Evolutionary conservation across 257 asterid species (phyloP).

Genomic region (Rubia yunnanensis): DNA sequence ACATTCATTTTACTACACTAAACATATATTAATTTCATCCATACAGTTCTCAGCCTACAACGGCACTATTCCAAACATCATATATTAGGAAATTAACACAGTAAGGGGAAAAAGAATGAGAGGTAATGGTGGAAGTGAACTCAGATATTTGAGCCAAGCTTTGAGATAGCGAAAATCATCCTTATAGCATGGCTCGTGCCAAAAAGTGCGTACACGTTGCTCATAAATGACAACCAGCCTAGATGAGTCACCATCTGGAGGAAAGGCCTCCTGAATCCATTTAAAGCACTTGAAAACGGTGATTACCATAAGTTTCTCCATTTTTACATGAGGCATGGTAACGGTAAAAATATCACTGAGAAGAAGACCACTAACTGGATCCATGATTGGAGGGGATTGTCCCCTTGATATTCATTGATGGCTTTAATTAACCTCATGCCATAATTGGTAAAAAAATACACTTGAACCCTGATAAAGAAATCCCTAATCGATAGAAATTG

Average conservation of each 20-base stretch:
- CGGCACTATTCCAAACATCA: neutral
- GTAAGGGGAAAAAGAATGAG: neutral
- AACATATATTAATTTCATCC: no score
- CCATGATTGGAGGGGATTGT: conserved; percentile 94
- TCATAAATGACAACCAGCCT: conserved; percentile 78
- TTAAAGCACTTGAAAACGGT: conserved; percentile 64
- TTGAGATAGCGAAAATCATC: conserved; percentile 87
- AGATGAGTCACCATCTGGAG: conserved; percentile 90
- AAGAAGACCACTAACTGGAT: conserved; percentile 46
- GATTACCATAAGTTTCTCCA: neutral
- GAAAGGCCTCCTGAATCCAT: conserved; percentile 97
- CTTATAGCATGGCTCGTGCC: conserved; percentile 80
- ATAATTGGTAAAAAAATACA: no score
- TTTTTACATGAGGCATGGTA: neutral
- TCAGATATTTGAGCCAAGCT: conserved; percentile 87
- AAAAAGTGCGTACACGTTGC: conserved; percentile 87
- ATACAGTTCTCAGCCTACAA: no score
- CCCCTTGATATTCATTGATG: conserved; percentile 70
- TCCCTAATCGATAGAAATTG: no score
- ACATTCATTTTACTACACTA: no score
- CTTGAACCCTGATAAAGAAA: no score
- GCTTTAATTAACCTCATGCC: no score
- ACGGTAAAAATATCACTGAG: neutral
- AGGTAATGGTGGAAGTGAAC: conserved; percentile 14
- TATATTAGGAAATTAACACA: neutral